Conservation (phyloP, 129 eudicot species). For the Mikania micrantha region DNA sequence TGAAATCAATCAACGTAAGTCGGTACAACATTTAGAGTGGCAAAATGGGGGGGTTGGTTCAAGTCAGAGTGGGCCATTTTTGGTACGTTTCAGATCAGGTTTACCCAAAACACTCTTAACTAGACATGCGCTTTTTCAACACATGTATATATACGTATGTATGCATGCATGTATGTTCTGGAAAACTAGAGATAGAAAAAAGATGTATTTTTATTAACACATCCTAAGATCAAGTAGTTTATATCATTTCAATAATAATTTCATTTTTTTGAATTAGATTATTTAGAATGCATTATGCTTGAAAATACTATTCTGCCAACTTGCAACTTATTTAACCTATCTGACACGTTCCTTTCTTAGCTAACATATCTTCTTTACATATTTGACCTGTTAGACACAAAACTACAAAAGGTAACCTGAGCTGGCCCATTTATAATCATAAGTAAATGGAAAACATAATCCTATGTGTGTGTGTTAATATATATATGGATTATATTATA, state of each 20-base stretch:
- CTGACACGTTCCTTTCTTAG: not conserved
- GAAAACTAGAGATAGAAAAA: not conserved
- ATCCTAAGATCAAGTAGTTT: not conserved
- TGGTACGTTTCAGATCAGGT: not conserved
- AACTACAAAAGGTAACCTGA: not conserved
- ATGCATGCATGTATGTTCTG: too few species aligned
- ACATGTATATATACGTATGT: too few species aligned
- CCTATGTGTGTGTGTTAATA: too few species aligned
- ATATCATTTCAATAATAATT: not conserved
- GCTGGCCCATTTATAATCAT: not conserved
- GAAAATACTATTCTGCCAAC: not conserved
- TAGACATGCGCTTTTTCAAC: not conserved
- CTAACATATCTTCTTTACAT: not conserved
- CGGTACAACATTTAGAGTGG: not conserved
- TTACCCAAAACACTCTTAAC: not conserved
- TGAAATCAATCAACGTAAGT: conserved; percentile 62
- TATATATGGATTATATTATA: too few species aligned
- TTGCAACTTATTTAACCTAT: not conserved
- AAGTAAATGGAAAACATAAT: not conserved
- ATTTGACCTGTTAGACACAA: not conserved
- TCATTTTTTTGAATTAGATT: not conserved
- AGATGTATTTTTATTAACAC: not conserved
- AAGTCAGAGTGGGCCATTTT: not conserved
- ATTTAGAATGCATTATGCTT: not conserved
- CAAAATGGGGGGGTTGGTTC: not conserved